Base-by-base conservation (phyloP, 169 alveolate species). In the Plasmodium adleri region DNA sequence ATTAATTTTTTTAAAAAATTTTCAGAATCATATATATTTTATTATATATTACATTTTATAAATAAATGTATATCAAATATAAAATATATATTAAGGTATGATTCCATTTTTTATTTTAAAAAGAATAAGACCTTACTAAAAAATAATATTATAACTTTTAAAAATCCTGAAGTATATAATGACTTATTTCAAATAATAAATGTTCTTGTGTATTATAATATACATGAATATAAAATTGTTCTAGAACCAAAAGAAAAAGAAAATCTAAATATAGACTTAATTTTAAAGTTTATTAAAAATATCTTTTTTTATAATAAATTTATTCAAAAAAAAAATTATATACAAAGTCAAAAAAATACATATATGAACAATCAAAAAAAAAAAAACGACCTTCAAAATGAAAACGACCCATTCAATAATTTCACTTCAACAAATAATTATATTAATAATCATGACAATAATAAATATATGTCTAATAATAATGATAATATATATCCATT, bases 191-290 rank as follows among this genome's bases (percentile, higher is more conserved):
- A 80, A 80, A 68, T 70, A 39, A 80, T 68, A 68, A 80, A 80
- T 62, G 15, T 80, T 10, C 90, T 52, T 26, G 72, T 80, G 4
- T 80, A 68, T 80, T 67, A 80, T 62, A 47, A 68, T 28, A 17
- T 68, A 24, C 60, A 80, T 28, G 90, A 62, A 1, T 52, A 80
- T 26, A 68, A 80, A 68, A 43, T 80, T 17, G 72, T 67, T 22
- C 60, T 80, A 26, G 85, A 80, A 49, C 24, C 80, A 28, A 80
- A 62, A 17, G 90, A 68, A 72, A 80, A 68, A 60, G 83, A 80
- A 80, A 47, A 47, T 15, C 47, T 52, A 49, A 54, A 80, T 47
- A 20, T 80, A 10, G 15, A 66, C 13, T 80, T 67, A 47, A 3
- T 80, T 28, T n/a, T 68, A n/a, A 68, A 67, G 12, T 39, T 56